Evolutionary conservation across 129 eudicot genomes (phyloP).

Genomic region (Flaveria ramosissima): DNA sequence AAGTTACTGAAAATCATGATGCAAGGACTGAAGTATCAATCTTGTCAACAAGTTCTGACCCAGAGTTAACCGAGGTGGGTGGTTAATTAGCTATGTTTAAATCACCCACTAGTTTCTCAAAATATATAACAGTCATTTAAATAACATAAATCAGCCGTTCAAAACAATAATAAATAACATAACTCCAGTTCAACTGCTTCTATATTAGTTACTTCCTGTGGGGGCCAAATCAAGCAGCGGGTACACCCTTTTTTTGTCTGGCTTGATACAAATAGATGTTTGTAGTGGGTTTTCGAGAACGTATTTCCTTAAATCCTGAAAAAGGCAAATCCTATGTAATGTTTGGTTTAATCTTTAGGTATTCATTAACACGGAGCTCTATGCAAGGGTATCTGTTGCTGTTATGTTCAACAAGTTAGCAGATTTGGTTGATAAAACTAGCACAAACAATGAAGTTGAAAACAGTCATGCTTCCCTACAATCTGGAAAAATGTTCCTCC

Average conservation of each 20-base stretch:
- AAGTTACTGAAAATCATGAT: constrained; percentile 79
- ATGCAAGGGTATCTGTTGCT: constrained; percentile 98
- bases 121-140: not conserved
- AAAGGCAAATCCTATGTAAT: not conserved
- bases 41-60: constrained; percentile 75
- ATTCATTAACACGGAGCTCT: constrained; percentile 92
- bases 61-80: constrained; percentile 85
- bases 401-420: constrained; percentile 83
- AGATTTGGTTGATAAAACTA: constrained; percentile 53
- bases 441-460: constrained; percentile 37
- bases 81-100: not conserved
- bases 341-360: constrained; percentile 38
- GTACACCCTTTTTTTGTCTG: not conserved
- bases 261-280: not conserved
- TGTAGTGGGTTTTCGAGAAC: not conserved
- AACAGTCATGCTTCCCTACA: constrained; percentile 48
- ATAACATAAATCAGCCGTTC: not conserved
- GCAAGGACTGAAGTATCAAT: constrained; percentile 81
- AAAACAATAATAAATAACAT: too few relatives aligned
- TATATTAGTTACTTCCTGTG: not conserved
- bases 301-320: not conserved
- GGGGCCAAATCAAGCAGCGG: too few relatives aligned
- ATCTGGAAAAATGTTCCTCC: constrained; percentile 88
- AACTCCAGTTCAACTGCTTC: not conserved
- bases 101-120: not conserved